Conservation (phyloP, 108 stramenopile species). For the Skeletonema tropicum region DNA sequence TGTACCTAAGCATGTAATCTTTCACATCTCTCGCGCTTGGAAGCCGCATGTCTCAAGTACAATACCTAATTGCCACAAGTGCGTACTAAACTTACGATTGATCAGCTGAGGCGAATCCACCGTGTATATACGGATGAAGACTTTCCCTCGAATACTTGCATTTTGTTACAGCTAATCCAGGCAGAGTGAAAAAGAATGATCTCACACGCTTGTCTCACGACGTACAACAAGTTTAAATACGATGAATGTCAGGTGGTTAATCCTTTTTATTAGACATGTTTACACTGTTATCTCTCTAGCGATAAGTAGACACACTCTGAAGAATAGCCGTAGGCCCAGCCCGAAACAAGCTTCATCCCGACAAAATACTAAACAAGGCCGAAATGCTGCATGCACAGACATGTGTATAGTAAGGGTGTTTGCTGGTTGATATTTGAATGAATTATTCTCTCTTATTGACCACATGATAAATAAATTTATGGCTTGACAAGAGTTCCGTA, state of each 20-base stretch:
- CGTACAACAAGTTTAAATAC: background rate
- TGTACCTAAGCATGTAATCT: too few species aligned
- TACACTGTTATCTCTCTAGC: constrained; percentile 12
- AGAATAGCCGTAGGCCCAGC: constrained; percentile 4
- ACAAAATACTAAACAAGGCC: constrained; percentile 1
- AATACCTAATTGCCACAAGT: too few species aligned
- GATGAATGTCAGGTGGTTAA: background rate
- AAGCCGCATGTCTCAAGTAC: too few species aligned
- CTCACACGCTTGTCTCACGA: background rate
- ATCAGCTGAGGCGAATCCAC: too few species aligned
- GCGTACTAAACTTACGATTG: too few species aligned
- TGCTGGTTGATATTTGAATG: background rate
- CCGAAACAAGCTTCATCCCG: background rate
- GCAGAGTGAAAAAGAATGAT: too few species aligned
- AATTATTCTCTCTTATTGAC: constrained; percentile 4
- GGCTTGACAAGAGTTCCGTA: constrained; percentile 91
- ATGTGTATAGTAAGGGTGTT: background rate
- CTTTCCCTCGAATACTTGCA: too few species aligned
- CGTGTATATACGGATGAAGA: too few species aligned
- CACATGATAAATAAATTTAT: constrained; percentile 48
- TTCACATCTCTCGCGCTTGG: too few species aligned
- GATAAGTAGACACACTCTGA: constrained; percentile 1
- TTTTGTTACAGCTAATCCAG: too few species aligned
- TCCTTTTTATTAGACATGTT: constrained; percentile 20
- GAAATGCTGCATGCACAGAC: background rate